Conservation (phyloP, 2,329 filamentous ascomycete species). For the Calcarisporium arbuscula region DNA sequence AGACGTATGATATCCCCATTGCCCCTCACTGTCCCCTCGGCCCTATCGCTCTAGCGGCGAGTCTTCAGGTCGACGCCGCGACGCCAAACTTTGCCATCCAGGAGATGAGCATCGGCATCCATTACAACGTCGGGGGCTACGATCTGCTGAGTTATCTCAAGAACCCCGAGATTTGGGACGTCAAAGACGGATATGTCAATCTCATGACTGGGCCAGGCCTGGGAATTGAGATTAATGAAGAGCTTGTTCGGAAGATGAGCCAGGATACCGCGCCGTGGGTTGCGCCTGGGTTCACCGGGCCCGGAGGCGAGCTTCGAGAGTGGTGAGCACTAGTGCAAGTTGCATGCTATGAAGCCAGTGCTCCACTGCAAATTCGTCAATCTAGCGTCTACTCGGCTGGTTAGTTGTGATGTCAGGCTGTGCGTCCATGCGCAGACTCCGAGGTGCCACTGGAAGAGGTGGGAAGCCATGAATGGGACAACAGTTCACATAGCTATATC, state of each 20-base stretch:
- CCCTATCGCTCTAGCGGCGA: slow-evolving; percentile 66
- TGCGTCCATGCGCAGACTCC: no score
- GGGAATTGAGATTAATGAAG: slow-evolving; percentile 68
- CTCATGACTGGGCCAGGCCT: slow-evolving; percentile 54
- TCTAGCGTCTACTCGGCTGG: no score
- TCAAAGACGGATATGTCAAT: slow-evolving; percentile 60
- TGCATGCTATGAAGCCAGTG: no score
- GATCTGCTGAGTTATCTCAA: slow-evolving; percentile 62
- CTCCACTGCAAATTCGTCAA: no score
- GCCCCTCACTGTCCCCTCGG: slow-evolving; percentile 71
- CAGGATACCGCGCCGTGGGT: slow-evolving; percentile 57
- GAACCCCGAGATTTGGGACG: slow-evolving; percentile 58
- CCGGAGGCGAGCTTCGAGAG: slow-evolving; percentile 60
- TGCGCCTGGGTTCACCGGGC: slow-evolving; percentile 59
- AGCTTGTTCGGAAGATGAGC: slow-evolving; percentile 53
- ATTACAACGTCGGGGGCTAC: slow-evolving; percentile 64
- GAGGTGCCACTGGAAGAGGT: no score
- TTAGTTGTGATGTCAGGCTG: no score
- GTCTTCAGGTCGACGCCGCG: slow-evolving; percentile 57
- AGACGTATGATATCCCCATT: slow-evolving; percentile 66
- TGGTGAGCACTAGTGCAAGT: no score
- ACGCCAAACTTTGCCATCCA: slow-evolving; percentile 65
- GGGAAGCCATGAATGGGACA: no score
- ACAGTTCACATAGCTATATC: no score
- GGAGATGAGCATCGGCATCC: slow-evolving; percentile 74